These are phyloP conservation scores for Debaryomycetaceae sp. DNA, from an alignment of 1,139 yeast genomes.

Conservation along the genomic window DNA sequence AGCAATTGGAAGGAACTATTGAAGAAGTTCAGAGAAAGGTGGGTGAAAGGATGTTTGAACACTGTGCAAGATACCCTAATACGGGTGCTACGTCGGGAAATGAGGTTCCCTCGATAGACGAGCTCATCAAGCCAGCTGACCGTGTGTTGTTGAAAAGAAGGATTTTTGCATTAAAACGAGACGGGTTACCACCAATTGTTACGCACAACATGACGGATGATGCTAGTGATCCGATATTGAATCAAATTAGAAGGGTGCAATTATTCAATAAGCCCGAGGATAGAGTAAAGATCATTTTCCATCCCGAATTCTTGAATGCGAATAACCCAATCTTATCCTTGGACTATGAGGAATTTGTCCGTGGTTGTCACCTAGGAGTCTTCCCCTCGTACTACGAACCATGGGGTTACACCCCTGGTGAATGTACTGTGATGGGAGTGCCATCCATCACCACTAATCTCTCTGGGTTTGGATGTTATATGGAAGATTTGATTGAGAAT, in stretches of 20 bases:
- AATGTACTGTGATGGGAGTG: conserved; percentile 98
- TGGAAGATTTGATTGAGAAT: conserved; percentile 96
- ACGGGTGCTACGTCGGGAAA: conserved; percentile 53
- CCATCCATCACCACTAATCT: conserved; percentile 97
- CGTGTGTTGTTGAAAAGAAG: conserved; percentile 87
- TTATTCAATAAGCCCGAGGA: conserved; percentile 87
- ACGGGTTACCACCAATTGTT: conserved; percentile 87
- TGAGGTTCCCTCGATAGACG: conserved; percentile 65
- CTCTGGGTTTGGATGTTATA: conserved; percentile 97
- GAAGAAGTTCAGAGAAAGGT: conserved; percentile 84
- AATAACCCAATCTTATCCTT: conserved; percentile 90
- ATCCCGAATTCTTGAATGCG: conserved; percentile 93
- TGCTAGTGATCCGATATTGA: conserved; percentile 83
- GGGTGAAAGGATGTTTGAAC: conserved; percentile 86
- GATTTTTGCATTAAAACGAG: conserved; percentile 88
- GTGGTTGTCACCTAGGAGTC: conserved; percentile 97
- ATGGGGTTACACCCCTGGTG: conserved; percentile 99
- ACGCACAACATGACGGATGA: conserved; percentile 98
- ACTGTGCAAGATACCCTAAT: conserved; percentile 79
- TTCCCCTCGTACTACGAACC: conserved; percentile 99
- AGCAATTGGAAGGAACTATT: conserved; percentile 85
- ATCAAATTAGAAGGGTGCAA: conserved; percentile 88
- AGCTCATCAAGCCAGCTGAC: conserved; percentile 82
- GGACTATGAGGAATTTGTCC: conserved; percentile 95
- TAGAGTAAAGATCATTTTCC: conserved; percentile 93